These are phyloP conservation scores for Boletus speciosus DNA, from an alignment of 768 basidiomycete species.

Conservation along the genomic window DNA sequence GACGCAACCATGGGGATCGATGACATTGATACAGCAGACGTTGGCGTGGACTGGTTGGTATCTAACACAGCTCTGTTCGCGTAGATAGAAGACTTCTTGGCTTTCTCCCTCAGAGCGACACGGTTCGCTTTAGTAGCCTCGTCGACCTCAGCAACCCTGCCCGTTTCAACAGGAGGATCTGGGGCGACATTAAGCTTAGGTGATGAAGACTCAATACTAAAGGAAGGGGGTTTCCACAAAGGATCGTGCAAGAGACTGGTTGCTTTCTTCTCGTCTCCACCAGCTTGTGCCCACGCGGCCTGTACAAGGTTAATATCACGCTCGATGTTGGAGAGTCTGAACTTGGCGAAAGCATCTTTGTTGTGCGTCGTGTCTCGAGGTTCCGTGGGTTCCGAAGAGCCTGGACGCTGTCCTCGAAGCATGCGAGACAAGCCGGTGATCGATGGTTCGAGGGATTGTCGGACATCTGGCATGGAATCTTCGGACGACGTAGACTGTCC, in stretches of 20 bases:
- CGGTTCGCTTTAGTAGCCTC: slow-evolving; percentile 68
- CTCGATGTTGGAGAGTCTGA: slow-evolving; percentile 60
- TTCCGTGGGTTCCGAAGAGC: slow-evolving; percentile 30
- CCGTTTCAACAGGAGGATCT: slow-evolving; percentile 37
- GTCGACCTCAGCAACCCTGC: slow-evolving; percentile 69
- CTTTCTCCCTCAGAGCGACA: slow-evolving; percentile 66
- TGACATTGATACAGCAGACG: slow-evolving; percentile 21
- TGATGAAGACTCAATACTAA: slow-evolving; percentile 18
- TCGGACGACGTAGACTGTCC: slow-evolving; percentile 61
- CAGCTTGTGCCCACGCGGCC: slow-evolving; percentile 66
- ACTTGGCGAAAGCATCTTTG: slow-evolving; percentile 45
- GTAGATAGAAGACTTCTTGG: slow-evolving; percentile 81
- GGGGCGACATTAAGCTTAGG: slow-evolving; percentile 7
- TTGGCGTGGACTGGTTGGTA: slow-evolving; percentile 42
- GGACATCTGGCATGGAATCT: slow-evolving; percentile 56
- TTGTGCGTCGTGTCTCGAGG: slow-evolving; percentile 14
- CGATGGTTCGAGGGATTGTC: slow-evolving; percentile 39
- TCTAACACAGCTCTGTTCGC: slow-evolving; percentile 59
- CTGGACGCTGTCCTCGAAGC: slow-evolving; percentile 44
- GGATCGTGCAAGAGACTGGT: slow-evolving; percentile 56
- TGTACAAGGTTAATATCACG: slow-evolving; percentile 38
- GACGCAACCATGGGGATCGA: slow-evolving; percentile 34
- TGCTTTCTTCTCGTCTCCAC: slow-evolving; percentile 60
- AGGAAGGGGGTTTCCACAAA: slow-evolving; percentile 44
- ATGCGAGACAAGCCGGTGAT: slow-evolving; percentile 46